Evolutionary conservation across 768 basidiomycete species (phyloP), one percentile per base, ranked within the genome.

Genomic region (Termitomyces sp.): DNA sequence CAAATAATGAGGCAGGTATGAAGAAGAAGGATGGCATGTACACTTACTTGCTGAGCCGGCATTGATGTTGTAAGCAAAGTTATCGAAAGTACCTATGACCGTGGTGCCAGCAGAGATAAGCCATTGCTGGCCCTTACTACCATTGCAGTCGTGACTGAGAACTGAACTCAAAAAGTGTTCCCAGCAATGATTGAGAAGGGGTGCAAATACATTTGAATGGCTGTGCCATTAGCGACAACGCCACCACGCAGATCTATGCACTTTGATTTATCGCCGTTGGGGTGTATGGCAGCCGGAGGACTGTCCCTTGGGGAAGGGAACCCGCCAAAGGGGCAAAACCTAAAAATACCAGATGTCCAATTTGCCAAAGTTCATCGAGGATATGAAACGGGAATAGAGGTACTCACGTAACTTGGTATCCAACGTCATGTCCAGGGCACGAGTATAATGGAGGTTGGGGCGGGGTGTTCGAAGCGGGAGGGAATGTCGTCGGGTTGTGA

Each of bases 81-180:
- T 69, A 2, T 66, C 67, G 3, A 67, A 70, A 0, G 71, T 17
- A n/a, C 64, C 65, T 6, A 76, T 64, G 49, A 70, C 67, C 0
- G 76, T 76, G 54, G 58, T 56, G 15, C 63, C 73, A 4, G 66
- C 56, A 17, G 69, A 64, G 40, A 77, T 52, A 20, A 69, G 58
- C 76, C 76, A 78, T 25, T 70, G 65, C 62, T 77, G 76, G 0
- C 72, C 70, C 10, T 60, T 58, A n/a, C 62, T 63, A 8, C 67
- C 70, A 56, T 74, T 77, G 60, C 76, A 77, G 61, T 75, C 75
- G 56, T 72, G 74, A 60, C 74, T 76, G 45, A 36, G 54, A 25
- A 5, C n/a, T 14, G n/a, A 34, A 14, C 43, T 37, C 11, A 53
- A 12, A 25, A 9, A 14, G 8, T 45, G 36, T 32, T 7, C 8